phyloP scores from a whole-genome alignment of 306 rosid genomes.

The Spatholobus suberectus region DNA sequence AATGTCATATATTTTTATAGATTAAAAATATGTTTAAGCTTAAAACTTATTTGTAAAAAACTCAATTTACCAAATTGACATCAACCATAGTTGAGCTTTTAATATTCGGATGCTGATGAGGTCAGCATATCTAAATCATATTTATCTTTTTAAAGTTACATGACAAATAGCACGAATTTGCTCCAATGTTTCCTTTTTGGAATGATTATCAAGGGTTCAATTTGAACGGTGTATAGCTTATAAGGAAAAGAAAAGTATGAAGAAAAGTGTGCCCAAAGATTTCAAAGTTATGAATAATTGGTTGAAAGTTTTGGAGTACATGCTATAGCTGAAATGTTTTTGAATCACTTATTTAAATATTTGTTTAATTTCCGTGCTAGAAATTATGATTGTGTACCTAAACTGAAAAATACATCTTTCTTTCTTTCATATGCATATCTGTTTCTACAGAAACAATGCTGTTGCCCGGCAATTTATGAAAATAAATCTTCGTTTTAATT shows the following conservation, averaged over 20 bases:
- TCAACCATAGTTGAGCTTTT: background rate
- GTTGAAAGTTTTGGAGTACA: conserved; percentile 1
- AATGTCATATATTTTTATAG: background rate
- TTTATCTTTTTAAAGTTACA: background rate
- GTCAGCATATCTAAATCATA: background rate
- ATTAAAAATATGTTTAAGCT: background rate
- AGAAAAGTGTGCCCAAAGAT: background rate
- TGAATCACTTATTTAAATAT: background rate
- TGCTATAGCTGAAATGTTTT: background rate
- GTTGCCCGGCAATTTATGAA: background rate
- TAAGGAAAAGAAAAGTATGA: background rate
- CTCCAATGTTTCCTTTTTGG: background rate
- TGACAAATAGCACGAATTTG: background rate
- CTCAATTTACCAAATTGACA: background rate
- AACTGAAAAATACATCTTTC: background rate
- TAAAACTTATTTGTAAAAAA: background rate
- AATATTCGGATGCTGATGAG: background rate
- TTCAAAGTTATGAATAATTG: background rate
- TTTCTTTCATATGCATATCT: background rate
- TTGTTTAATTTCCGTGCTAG: background rate
- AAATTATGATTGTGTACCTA: background rate
- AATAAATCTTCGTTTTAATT: background rate
- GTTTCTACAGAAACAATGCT: background rate
- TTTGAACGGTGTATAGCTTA: background rate
- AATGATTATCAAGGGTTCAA: background rate